Evolutionary conservation across 371 early-diverging fungal genomes (phyloP).

Genomic region (Lichtheimia hyalospora): DNA sequence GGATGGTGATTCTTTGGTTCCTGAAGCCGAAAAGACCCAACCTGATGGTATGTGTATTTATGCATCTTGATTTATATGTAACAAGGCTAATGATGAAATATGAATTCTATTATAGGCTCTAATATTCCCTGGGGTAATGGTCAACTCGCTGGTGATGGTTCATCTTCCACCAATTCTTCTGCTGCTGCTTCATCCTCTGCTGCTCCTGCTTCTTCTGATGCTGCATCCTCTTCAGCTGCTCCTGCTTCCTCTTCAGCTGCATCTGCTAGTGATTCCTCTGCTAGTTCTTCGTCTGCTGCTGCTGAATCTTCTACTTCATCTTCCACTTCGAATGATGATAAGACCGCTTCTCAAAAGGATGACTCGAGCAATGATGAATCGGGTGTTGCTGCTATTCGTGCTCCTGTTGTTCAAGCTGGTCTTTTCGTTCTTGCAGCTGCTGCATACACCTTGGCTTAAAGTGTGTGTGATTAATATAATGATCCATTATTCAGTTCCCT

Average conservation of each 20-base stretch:
- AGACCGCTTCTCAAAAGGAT: too few relatives aligned
- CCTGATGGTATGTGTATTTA: slow-evolving; percentile 13
- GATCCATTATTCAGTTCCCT: too few relatives aligned
- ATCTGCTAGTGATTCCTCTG: not conserved
- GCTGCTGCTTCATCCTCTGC: slow-evolving; percentile 1
- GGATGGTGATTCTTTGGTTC: slow-evolving; percentile 20
- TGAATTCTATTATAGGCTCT: slow-evolving; percentile 5
- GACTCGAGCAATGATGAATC: not conserved
- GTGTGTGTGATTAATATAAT: not conserved
- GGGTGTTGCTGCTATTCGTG: not conserved
- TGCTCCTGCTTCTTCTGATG: not conserved
- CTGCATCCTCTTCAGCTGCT: not conserved
- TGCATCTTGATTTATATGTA: too few relatives aligned
- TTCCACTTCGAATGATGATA: too few relatives aligned
- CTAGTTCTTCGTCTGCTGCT: not conserved
- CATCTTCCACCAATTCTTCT: slow-evolving; percentile 7
- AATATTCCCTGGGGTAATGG: slow-evolving; percentile 31
- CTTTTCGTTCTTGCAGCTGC: not conserved
- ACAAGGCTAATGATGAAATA: not conserved
- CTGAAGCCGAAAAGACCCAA: slow-evolving; percentile 18
- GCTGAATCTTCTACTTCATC: not conserved
- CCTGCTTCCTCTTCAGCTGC: not conserved
- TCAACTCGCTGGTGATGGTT: slow-evolving; percentile 7
- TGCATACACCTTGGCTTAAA: not conserved
- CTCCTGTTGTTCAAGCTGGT: not conserved